Conservation (phyloP, 306 rosid species). For the Arachis stenosperma region DNA sequence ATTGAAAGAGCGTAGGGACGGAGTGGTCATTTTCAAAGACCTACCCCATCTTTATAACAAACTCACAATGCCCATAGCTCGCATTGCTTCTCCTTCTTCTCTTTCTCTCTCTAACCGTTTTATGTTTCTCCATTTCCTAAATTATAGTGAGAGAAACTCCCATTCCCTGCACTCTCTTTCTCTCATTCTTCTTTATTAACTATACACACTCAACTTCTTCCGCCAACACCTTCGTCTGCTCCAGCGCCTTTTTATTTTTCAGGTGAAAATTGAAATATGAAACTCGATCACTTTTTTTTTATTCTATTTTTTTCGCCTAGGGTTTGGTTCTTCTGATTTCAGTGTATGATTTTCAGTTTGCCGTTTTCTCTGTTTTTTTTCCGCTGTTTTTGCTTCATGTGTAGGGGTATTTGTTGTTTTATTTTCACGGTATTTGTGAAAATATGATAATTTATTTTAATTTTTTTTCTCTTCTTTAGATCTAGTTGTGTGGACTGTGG, state of each 20-base stretch:
- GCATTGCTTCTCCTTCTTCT: not conserved
- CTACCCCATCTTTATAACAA: conserved; percentile 49
- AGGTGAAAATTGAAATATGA: not conserved
- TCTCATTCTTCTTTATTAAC: not conserved
- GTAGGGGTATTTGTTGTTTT: not conserved
- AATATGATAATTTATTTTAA: not conserved
- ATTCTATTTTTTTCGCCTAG: not conserved
- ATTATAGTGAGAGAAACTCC: not conserved
- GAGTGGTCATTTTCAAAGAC: conserved; percentile 59
- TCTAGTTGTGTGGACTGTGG: conserved; percentile 19
- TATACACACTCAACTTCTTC: not conserved
- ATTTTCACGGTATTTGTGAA: too few relatives aligned
- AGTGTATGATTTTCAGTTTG: not conserved
- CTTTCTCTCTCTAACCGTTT: conserved; percentile 3
- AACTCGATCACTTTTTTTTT: conserved; percentile 1
- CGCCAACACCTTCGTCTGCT: not conserved
- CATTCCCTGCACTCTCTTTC: not conserved
- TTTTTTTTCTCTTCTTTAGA: conserved; percentile 6
- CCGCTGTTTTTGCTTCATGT: not conserved
- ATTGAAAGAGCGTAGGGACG: conserved; percentile 38
- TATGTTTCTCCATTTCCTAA: not conserved
- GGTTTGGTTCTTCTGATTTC: not conserved
- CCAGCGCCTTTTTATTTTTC: not conserved
- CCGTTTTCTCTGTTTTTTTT: not conserved
- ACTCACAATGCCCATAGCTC: not conserved